phyloP scores from a whole-genome alignment of 2,329 filamentous ascomycete species.

The Curvularia lunata region DNA sequence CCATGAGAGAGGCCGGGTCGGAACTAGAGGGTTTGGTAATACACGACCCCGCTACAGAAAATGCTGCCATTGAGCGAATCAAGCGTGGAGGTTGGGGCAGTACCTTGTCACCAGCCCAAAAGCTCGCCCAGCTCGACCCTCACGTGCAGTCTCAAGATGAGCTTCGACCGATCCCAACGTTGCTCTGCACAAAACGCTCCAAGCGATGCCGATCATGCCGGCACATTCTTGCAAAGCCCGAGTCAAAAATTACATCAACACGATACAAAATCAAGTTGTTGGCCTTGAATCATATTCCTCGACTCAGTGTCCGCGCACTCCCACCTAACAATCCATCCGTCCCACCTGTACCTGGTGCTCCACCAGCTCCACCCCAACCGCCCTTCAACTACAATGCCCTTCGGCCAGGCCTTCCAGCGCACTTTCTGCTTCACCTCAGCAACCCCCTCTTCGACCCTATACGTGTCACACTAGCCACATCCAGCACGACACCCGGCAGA shows the following conservation, averaged over 20 bases:
- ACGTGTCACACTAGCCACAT: conserved; percentile 85
- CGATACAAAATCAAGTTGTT: conserved; percentile 93
- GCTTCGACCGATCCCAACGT: conserved; percentile 79
- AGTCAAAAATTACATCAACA: conserved; percentile 85
- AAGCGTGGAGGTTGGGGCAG: conserved; percentile 69
- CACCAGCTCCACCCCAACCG: conserved; percentile 30
- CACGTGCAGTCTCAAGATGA: conserved; percentile 70
- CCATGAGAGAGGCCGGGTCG: conserved; percentile 80
- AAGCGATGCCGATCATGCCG: conserved; percentile 93
- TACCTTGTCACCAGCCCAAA: conserved; percentile 63
- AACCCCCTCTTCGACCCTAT: conserved; percentile 95
- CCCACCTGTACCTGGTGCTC: conserved; percentile 29
- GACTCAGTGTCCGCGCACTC: conserved; percentile 74
- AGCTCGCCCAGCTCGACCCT: conserved; percentile 56
- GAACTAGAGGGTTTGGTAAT: conserved; percentile 74
- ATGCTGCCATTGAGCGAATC: conserved; percentile 61
- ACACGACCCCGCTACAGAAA: conserved; percentile 65
- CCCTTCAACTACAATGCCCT: conserved; percentile 56
- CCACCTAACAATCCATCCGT: conserved; percentile 58
- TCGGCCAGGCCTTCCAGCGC: conserved; percentile 61
- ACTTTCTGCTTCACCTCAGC: conserved; percentile 87
- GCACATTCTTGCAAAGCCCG: conserved; percentile 93
- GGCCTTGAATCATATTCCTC: conserved; percentile 83
- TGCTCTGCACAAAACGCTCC: conserved; percentile 88
- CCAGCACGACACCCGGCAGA: conserved; percentile 53